Evolutionary conservation across 495 filamentous ascomycete species (phyloP).

Genomic region (Aspergillus steynii): DNA sequence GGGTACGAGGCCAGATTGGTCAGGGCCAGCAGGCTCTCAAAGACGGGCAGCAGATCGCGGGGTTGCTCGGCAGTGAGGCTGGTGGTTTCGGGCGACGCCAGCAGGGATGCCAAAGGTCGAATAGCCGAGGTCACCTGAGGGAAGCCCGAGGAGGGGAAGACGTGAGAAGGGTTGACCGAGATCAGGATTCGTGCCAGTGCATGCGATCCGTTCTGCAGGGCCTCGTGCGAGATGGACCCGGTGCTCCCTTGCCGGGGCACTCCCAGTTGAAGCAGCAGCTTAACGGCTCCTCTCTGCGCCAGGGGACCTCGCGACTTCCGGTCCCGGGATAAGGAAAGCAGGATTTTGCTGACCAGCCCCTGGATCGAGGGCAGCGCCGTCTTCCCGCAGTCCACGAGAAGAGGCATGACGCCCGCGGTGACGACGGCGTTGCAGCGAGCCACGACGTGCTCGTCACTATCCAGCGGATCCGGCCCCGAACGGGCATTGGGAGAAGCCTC

Average conservation of each 20-base stretch:
- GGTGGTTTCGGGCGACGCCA: slow-evolving; percentile 51
- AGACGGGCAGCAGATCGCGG: slow-evolving; percentile 81
- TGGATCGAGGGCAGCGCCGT: slow-evolving; percentile 63
- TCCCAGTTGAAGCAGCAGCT: slow-evolving; percentile 71
- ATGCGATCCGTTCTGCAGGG: slow-evolving; percentile 70
- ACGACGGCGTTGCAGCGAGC: slow-evolving; percentile 76
- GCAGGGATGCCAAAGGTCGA: slow-evolving; percentile 71
- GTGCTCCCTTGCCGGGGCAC: slow-evolving; percentile 54
- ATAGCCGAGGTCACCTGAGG: slow-evolving; percentile 74
- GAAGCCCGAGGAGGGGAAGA: slow-evolving; percentile 76
- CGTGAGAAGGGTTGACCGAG: slow-evolving; percentile 78
- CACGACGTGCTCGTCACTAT: slow-evolving; percentile 71
- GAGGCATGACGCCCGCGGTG: slow-evolving; percentile 69
- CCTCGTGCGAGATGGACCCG: slow-evolving; percentile 36
- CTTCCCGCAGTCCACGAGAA: slow-evolving; percentile 70
- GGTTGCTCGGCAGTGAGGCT: slow-evolving; percentile 55
- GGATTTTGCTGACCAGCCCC: slow-evolving; percentile 67
- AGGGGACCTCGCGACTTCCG: slow-evolving; percentile 72
- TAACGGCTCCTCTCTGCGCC: slow-evolving; percentile 88
- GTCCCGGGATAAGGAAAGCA: slow-evolving; percentile 72
- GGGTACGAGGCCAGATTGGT: slow-evolving; percentile 88
- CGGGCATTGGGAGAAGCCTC: slow-evolving; percentile 67
- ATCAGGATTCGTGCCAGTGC: slow-evolving; percentile 91
- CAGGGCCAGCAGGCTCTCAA: slow-evolving; percentile 86
- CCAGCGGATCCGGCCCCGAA: slow-evolving; percentile 62